These are phyloP conservation scores for Clitopilus passeckerianus DNA, from an alignment of 768 basidiomycete species.

Conservation along the genomic window DNA sequence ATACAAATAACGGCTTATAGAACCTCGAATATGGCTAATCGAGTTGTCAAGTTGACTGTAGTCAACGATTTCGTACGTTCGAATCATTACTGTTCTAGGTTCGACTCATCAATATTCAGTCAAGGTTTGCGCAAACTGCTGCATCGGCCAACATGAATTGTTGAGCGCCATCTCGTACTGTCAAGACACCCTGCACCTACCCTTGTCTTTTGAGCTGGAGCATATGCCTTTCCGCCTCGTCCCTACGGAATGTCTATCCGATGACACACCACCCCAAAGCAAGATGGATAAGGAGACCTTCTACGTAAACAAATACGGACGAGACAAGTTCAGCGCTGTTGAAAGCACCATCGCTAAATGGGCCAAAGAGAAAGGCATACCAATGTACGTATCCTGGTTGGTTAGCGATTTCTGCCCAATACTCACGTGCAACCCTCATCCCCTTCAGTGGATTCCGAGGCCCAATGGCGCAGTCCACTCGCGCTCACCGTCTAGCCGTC, in stretches of 20 bases:
- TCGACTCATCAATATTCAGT: slow-evolving; percentile 1
- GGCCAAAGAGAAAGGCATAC: slow-evolving; percentile 51
- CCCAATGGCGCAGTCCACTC: slow-evolving; percentile 57
- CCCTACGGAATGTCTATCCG: slow-evolving; percentile 27
- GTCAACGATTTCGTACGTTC: slow-evolving; percentile 42
- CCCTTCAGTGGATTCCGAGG: slow-evolving; percentile 50
- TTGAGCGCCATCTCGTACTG: slow-evolving; percentile 42
- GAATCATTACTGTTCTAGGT: neutral
- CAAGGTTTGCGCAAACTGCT: slow-evolving; percentile 50
- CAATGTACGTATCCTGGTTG: slow-evolving; percentile 38
- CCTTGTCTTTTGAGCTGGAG: slow-evolving; percentile 45
- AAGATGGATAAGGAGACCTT: slow-evolving; percentile 37
- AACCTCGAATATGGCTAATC: slow-evolving; percentile 20
- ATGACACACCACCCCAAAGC: slow-evolving; percentile 19
- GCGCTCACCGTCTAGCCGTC: slow-evolving; percentile 66
- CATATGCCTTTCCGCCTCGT: slow-evolving; percentile 50
- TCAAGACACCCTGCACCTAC: slow-evolving; percentile 41
- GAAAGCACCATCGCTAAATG: slow-evolving; percentile 42
- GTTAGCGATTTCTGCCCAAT: neutral
- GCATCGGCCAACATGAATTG: slow-evolving; percentile 48
- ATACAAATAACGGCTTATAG: neutral
- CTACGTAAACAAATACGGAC: slow-evolving; percentile 44
- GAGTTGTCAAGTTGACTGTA: slow-evolving; percentile 41
- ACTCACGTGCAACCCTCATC: slow-evolving; percentile 3
- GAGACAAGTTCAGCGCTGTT: slow-evolving; percentile 38